Conservation (phyloP, 768 basidiomycete genomes). For the Collybia sordida region DNA sequence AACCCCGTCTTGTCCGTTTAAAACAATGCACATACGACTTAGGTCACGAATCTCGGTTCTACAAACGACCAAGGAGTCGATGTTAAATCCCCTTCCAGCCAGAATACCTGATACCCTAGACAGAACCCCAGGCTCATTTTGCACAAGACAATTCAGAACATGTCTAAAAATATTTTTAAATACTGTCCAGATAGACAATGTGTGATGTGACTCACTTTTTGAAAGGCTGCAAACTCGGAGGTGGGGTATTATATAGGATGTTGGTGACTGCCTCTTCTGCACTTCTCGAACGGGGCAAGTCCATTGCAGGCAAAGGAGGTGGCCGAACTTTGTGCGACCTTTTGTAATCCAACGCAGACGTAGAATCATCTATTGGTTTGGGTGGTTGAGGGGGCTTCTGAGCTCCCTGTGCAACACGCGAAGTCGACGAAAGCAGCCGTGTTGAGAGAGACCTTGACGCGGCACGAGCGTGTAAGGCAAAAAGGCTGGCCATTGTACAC, state of each 20-base stretch:
- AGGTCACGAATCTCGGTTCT: constrained; percentile 96
- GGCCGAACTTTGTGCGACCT: constrained; percentile 65
- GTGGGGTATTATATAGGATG: constrained; percentile 95
- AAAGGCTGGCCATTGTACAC: constrained; percentile 24
- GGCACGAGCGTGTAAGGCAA: constrained; percentile 30
- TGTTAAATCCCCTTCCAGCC: constrained; percentile 97
- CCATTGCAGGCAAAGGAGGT: constrained; percentile 83
- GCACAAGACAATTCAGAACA: constrained; percentile 95
- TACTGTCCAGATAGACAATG: background rate
- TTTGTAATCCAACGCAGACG: constrained; percentile 94
- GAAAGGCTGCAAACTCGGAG: constrained; percentile 87
- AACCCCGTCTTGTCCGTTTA: constrained; percentile 95
- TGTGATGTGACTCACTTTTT: constrained; percentile 65
- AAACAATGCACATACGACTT: constrained; percentile 96
- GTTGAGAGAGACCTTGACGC: constrained; percentile 22
- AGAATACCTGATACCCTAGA: constrained; percentile 97
- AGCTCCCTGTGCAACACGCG: constrained; percentile 15
- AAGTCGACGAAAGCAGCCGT: constrained; percentile 39
- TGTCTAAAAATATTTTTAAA: constrained; percentile 55
- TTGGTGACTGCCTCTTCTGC: constrained; percentile 98
- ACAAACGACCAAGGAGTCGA: constrained; percentile 98
- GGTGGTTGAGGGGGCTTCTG: constrained; percentile 65
- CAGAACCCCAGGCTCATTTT: constrained; percentile 99
- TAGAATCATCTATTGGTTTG: constrained; percentile 85
- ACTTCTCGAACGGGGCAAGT: constrained; percentile 77